A percentile compares a stretch with the other conserved stretches of the same genome.
Evolutionary conservation across 2,329 filamentous ascomycete genomes (phyloP).

Genomic region (Diaporthe ampelina): DNA sequence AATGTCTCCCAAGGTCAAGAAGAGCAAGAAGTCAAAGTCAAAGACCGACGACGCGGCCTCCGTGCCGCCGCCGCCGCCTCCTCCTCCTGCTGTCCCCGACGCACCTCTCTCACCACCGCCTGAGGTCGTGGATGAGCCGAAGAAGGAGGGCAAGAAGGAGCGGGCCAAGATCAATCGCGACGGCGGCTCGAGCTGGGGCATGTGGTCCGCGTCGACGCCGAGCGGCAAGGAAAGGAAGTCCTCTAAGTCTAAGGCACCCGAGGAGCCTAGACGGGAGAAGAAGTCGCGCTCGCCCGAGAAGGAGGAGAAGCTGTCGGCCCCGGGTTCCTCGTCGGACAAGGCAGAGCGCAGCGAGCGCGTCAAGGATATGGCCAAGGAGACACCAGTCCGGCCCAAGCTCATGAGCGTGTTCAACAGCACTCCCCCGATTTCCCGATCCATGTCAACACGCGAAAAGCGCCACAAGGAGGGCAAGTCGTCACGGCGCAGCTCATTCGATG

Average conservation of each 20-base stretch:
- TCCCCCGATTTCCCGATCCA: slow-evolving; percentile 76
- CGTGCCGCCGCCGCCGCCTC: slow-evolving; percentile 18
- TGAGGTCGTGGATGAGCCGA: slow-evolving; percentile 57
- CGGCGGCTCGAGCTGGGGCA: slow-evolving; percentile 76
- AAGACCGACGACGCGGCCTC: slow-evolving; percentile 41
- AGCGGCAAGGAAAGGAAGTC: slow-evolving; percentile 67
- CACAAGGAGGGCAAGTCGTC: slow-evolving; percentile 71
- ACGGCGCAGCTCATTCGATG: slow-evolving; percentile 77
- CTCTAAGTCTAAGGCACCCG: slow-evolving; percentile 77
- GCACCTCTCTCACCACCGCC: slow-evolving; percentile 64
- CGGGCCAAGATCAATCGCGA: slow-evolving; percentile 82
- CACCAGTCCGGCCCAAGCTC: slow-evolving; percentile 69
- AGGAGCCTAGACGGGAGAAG: slow-evolving; percentile 60
- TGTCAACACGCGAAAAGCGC: slow-evolving; percentile 76
- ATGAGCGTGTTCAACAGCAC: slow-evolving; percentile 77
- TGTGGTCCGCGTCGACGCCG: slow-evolving; percentile 73
- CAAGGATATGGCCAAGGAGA: slow-evolving; percentile 57
- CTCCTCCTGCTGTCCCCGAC: slow-evolving; percentile 59
- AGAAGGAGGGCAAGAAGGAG: slow-evolving; percentile 77
- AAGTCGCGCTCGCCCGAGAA: slow-evolving; percentile 66
- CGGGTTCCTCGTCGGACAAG: slow-evolving; percentile 82
- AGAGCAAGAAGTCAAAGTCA: slow-evolving; percentile 43
- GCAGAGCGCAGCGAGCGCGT: slow-evolving; percentile 62
- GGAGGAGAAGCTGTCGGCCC: slow-evolving; percentile 74
- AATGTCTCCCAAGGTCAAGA: slow-evolving; percentile 59